phyloP scores from a whole-genome alignment of 352 stramenopile species.

The Globisporangium perplexum region DNA sequence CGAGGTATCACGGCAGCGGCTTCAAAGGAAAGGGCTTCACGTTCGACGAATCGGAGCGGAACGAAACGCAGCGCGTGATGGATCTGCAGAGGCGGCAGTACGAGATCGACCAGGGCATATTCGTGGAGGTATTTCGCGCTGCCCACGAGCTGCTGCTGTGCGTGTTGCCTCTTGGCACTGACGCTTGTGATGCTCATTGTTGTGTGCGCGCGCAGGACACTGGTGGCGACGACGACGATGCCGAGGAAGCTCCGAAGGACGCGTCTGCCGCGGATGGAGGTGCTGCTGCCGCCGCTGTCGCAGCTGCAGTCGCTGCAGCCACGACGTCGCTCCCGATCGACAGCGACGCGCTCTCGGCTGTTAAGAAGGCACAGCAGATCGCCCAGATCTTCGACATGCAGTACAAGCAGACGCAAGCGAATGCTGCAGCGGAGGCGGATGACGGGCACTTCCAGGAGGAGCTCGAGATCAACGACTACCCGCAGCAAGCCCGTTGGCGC shows the following conservation, averaged over 20 bases:
- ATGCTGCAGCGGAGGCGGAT: constrained; percentile 16
- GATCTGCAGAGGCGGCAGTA: constrained; percentile 90
- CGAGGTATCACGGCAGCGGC: constrained; percentile 93
- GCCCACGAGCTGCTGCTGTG: too few species aligned
- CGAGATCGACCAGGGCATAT: constrained; percentile 81
- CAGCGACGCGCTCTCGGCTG: constrained; percentile 58
- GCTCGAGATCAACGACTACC: constrained; percentile 94
- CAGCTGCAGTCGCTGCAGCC: not conserved
- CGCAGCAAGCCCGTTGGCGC: constrained; percentile 85
- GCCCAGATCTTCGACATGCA: constrained; percentile 79
- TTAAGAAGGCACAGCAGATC: constrained; percentile 82
- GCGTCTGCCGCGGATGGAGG: constrained; percentile 4
- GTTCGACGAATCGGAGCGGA: constrained; percentile 97
- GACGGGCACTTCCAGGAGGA: constrained; percentile 85
- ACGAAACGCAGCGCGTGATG: constrained; percentile 92
- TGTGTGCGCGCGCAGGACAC: constrained; percentile 29
- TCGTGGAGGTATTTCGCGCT: constrained; percentile 50
- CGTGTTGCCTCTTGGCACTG: not conserved
- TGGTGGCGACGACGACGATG: constrained; percentile 46
- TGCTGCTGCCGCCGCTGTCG: not conserved
- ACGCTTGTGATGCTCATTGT: not conserved
- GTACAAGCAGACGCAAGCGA: constrained; percentile 54
- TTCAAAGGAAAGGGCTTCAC: constrained; percentile 98
- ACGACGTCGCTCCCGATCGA: constrained; percentile 21
- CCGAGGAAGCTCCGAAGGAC: constrained; percentile 30